phyloP scores from a whole-genome alignment of 768 basidiomycete species.

The Amanita brunnescens region DNA sequence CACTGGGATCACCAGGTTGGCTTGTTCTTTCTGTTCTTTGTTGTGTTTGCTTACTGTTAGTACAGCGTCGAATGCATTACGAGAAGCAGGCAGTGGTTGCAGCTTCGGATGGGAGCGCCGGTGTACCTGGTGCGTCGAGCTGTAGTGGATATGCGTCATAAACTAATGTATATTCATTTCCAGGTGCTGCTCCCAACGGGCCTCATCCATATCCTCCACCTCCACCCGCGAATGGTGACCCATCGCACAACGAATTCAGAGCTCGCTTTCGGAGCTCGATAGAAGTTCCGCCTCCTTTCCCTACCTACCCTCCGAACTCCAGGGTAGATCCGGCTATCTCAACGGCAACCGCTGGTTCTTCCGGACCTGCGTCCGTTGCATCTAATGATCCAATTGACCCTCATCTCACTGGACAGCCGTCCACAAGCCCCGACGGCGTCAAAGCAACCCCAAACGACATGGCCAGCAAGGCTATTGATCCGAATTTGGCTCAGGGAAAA shows the following conservation, averaged over 20 bases:
- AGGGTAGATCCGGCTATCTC: background rate
- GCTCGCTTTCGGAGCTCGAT: constrained; percentile 8
- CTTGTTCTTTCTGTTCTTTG: constrained; percentile 9
- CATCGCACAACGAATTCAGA: constrained; percentile 7
- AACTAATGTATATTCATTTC: background rate
- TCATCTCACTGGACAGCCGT: constrained; percentile 1
- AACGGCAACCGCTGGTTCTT: background rate
- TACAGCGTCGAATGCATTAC: constrained; percentile 33
- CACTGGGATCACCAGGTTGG: constrained; percentile 77
- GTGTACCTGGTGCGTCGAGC: constrained; percentile 1
- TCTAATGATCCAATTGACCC: constrained; percentile 5
- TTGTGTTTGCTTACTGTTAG: constrained; percentile 4
- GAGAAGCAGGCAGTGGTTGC: constrained; percentile 25
- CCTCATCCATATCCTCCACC: constrained; percentile 8
- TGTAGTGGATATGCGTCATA: background rate
- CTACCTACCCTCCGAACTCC: constrained; percentile 1
- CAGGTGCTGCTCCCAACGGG: constrained; percentile 4
- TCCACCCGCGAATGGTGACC: constrained; percentile 6
- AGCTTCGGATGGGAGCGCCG: background rate
- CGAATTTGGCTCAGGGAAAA: constrained; percentile 1
- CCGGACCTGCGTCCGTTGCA: background rate
- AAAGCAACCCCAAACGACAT: background rate
- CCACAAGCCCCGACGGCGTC: background rate
- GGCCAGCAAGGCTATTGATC: background rate
- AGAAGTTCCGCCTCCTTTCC: constrained; percentile 4